These are phyloP conservation scores for Alternaria sp. DNA, from an alignment of 2,329 filamentous ascomycete genomes.

Conservation along the genomic window DNA sequence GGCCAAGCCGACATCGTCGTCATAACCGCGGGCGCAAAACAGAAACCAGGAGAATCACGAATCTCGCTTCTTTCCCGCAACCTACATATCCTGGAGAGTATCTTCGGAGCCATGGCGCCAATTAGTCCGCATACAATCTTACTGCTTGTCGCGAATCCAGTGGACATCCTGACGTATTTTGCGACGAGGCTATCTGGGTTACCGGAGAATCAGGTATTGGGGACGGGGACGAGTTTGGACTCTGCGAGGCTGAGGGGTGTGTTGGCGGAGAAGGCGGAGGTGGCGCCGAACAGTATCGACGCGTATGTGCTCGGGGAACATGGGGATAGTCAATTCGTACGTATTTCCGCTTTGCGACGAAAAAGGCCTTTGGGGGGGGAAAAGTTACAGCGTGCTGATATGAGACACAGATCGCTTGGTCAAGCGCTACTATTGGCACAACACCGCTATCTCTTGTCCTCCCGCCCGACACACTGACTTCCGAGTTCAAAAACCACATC, in stretches of 20 bases:
- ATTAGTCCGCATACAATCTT: constrained; percentile 60
- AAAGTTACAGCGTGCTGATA: not conserved
- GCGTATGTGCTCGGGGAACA: constrained; percentile 61
- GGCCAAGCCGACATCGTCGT: constrained; percentile 64
- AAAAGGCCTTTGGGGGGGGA: not conserved
- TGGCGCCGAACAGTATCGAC: constrained; percentile 52
- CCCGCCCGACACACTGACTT: constrained; percentile 33
- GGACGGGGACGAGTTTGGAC: constrained; percentile 64
- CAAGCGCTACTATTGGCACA: constrained; percentile 55
- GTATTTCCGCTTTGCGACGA: constrained; percentile 7
- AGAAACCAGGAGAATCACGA: constrained; percentile 58
- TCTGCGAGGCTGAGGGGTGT: constrained; percentile 60
- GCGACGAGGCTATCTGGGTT: constrained; percentile 59
- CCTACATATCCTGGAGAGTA: constrained; percentile 58
- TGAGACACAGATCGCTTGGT: constrained; percentile 54
- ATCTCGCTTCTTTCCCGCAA: constrained; percentile 60
- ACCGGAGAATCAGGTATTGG: constrained; percentile 60
- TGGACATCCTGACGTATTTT: constrained; percentile 63
- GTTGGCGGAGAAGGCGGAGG: constrained; percentile 52
- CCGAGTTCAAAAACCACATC: constrained; percentile 49
- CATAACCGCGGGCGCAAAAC: constrained; percentile 64
- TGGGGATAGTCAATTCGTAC: constrained; percentile 58
- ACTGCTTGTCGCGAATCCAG: constrained; percentile 63
- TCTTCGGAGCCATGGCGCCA: constrained; percentile 60
- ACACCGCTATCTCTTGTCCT: constrained; percentile 52